Base-by-base conservation (phyloP, 2,329 filamentous ascomycete species). In the Clarireedia monteithiana region DNA sequence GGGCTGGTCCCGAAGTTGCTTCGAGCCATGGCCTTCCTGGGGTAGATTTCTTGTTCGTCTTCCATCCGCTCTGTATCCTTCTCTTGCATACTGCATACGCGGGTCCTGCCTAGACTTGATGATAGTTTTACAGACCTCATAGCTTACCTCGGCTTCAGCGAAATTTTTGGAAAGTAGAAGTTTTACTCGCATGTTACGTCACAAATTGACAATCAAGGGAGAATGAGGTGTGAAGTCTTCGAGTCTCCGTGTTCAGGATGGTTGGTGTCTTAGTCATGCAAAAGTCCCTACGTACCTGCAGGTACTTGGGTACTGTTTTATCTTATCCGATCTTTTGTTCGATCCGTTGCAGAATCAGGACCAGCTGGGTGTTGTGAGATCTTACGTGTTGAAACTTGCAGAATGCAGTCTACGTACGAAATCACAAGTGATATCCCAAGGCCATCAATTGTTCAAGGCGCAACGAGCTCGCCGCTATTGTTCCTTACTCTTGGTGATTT, bases 291-390 rank as follows among this genome's bases (percentile, higher is more conserved):
- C 20, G 46, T 23, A 38, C 53, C 26, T 50, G 39, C 48, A 55
- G 39, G 26, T n/a, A 6, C 38, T 30, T 38, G 20, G 14, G 20
- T 45, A 38, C 6, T 6, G 5, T 50, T 44, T 50, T 50, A 55
- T 55, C 53, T 55, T 55, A 55, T 55, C 53, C 45, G 53, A 55
- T 55, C 53, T 47, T 50, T 50, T 20, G 20, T 50, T 44, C 6
- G 47, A 44, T 50, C 47, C 17, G 34, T 45, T 38, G 10, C 12
- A 27, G 14, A 47, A 15, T 4, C 20, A 50, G 14, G 23, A 6
- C 20, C 47, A 44, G 15, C 10, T 30, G 2, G 30, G 5, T 30
- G 14, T 24, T 48, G 6, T 36, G 36, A 12, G 15, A 47, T 14
- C 15, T 24, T 55, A 20, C 47, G 20, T 27, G 12, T 38, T 4